Evolutionary conservation across 1,284 basidiomycete genomes (phyloP), one percentile per base, ranked within the genome.

Genomic region (Sporisorium scitamineum): DNA sequence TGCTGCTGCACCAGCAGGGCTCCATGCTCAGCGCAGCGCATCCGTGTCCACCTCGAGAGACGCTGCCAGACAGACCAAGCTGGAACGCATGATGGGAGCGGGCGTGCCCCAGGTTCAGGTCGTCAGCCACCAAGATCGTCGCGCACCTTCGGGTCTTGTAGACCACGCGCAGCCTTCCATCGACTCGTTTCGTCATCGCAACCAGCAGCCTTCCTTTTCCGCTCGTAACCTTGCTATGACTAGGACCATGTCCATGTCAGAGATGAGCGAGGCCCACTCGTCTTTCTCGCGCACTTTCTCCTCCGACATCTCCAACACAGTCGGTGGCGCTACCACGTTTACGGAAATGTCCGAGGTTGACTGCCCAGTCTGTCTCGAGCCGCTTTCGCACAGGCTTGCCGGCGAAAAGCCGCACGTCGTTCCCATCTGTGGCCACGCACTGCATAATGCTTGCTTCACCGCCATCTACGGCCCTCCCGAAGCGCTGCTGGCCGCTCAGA

Each of bases 401-500:
- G 95, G 96, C 18, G 96, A 99, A 87, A 97, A 96, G 85, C 94
- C 95, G 1, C 95, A 97, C 83, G 92, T 99, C 63, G 92, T 97
- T 27, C 96, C 96, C 31, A 92, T 94, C 82, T 99, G 96, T 80
- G 95, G 96, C n/a, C 96, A 99, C 87, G 92, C 93, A 11, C 90
- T 99, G 26, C 96, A 97, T 87, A 92, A 97, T 41, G 94, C 94
- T 20, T 97, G 95, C 87, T 97, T 97, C 85, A 93, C 91, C 10
- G 93, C 94, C 14, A 95, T 97, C 6, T 99, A 99, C 86, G 95
- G 95, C 14, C 92, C 92, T 1, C 90, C 92, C 1, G 92, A 93
- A 6, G 89, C 86, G n/a, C 88, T 82, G 42, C 48, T 79, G 8
- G 76, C 77, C 10, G 56, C 69, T 39, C 79, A 76, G 48, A 64